A percentile compares a stretch with the other conserved stretches of the same genome.
Evolutionary conservation across 2,329 filamentous ascomycete genomes (phyloP).

Genomic region (Aspergillus tubingensis): DNA sequence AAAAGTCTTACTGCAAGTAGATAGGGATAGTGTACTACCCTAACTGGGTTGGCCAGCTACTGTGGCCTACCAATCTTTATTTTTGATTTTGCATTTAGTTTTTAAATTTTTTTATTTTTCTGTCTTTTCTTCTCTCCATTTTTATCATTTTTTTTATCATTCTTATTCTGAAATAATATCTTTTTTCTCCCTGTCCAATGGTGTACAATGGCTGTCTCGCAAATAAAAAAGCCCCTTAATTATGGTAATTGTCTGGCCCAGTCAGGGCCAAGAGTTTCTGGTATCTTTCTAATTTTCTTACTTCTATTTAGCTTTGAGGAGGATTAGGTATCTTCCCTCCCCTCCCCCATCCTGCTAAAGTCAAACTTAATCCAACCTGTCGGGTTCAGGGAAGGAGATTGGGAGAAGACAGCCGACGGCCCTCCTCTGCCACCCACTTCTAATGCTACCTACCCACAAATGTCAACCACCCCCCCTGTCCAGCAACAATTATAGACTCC

Average conservation of each 20-base stretch:
- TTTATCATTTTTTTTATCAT: too few relatives aligned
- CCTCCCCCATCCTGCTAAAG: slow-evolving; percentile 32
- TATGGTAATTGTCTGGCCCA: neutral
- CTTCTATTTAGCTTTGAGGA: neutral
- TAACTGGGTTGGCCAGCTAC: too few relatives aligned
- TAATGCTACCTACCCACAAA: slow-evolving; percentile 1
- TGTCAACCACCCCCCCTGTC: neutral
- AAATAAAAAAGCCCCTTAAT: neutral
- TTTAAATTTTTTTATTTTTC: neutral
- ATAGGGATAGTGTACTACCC: too few relatives aligned
- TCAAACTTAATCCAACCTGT: slow-evolving; percentile 42
- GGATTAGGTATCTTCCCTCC: slow-evolving; percentile 14
- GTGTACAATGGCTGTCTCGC: neutral
- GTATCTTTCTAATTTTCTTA: slow-evolving; percentile 1
- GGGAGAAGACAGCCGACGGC: slow-evolving; percentile 6
- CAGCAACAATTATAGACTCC: neutral
- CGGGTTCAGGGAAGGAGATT: slow-evolving; percentile 21
- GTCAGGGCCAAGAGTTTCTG: neutral
- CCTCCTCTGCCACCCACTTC: neutral
- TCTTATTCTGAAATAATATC: too few relatives aligned
- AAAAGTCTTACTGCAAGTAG: too few relatives aligned
- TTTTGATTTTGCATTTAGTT: too few relatives aligned
- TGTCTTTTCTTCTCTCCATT: neutral
- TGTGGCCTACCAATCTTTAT: too few relatives aligned
- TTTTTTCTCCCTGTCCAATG: neutral